Evolutionary conservation across 2,329 filamentous ascomycete genomes (phyloP).

Genomic region (Aspergillus sclerotialis): DNA sequence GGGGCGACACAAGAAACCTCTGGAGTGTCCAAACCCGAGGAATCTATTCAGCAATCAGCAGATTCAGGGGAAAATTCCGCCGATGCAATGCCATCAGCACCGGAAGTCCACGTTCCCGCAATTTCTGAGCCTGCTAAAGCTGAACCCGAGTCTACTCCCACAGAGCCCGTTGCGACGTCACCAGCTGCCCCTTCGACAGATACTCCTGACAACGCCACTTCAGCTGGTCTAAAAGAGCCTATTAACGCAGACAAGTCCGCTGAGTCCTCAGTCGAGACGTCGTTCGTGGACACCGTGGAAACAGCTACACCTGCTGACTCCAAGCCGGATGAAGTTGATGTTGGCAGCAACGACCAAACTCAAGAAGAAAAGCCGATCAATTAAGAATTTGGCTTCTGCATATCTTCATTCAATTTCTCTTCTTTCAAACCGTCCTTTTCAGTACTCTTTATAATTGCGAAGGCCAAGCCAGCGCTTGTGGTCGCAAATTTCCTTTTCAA

Average conservation of each 20-base stretch:
- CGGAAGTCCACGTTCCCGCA: neutral
- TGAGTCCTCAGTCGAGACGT: constrained; percentile 20
- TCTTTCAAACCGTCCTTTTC: too few relatives aligned
- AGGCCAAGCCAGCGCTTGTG: too few relatives aligned
- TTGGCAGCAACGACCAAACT: constrained; percentile 21
- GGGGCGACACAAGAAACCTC: neutral
- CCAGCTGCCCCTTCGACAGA: neutral
- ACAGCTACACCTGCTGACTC: constrained; percentile 6
- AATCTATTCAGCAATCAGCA: constrained; percentile 6
- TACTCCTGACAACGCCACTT: neutral
- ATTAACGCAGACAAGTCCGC: constrained; percentile 3
- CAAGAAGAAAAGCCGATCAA: constrained; percentile 1
- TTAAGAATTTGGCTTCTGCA: neutral
- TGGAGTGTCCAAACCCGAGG: constrained; percentile 5
- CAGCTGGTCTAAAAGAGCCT: constrained; percentile 2
- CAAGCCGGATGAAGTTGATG: constrained; percentile 15
- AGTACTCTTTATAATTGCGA: too few relatives aligned
- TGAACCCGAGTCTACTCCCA: too few relatives aligned
- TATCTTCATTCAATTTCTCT: constrained; percentile 1
- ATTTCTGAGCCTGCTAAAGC: constrained; percentile 1
- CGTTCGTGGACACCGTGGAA: constrained; percentile 46
- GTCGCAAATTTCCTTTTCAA: too few relatives aligned
- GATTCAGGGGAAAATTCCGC: constrained; percentile 3
- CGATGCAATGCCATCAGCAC: constrained; percentile 1
- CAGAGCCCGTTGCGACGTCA: too few relatives aligned